phyloP scores from a whole-genome alignment of 352 stramenopile genomes.

The Phytophthora foliorum region DNA sequence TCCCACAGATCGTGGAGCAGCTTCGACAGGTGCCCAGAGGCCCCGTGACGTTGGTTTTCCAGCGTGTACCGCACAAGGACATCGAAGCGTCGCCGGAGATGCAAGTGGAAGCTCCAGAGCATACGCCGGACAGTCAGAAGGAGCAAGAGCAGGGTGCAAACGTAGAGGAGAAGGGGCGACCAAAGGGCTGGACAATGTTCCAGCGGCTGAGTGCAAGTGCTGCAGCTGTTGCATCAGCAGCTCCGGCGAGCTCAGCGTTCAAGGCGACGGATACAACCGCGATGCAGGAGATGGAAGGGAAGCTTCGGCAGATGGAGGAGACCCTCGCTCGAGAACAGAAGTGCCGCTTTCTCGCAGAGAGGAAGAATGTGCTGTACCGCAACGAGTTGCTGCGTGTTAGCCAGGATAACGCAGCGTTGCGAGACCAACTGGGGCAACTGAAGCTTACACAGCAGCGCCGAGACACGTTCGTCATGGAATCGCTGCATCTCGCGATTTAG shows the following conservation, averaged over 20 bases:
- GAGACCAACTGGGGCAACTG: conserved; percentile 44
- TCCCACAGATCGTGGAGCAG: conserved; percentile 68
- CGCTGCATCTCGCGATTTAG: conserved; percentile 58
- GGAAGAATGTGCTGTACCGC: conserved; percentile 83
- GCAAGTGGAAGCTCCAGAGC: conserved; percentile 19
- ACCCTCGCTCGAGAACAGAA: conserved; percentile 71
- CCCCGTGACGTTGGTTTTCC: conserved; percentile 57
- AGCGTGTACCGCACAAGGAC: conserved; percentile 23
- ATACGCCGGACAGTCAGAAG: conserved; percentile 8
- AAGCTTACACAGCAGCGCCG: conserved; percentile 27
- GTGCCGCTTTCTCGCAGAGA: conserved; percentile 74
- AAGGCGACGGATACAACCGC: conserved; percentile 12
- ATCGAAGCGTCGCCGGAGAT: conserved; percentile 9
- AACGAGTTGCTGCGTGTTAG: conserved; percentile 67
- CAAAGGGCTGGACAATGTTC: conserved; percentile 56
- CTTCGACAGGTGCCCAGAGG: conserved; percentile 58
- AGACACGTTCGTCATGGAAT: conserved; percentile 39
- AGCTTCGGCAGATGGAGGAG: conserved; percentile 42
- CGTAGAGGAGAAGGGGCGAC: conserved; percentile 15
- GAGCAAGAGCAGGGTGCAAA: conserved; percentile 15
- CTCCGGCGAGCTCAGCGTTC: conserved; percentile 5
- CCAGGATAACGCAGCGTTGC: conserved; percentile 65
- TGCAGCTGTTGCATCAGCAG: conserved; percentile 14
- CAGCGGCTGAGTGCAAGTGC: conserved; percentile 45
- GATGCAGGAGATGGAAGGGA: conserved; percentile 44